A percentile compares a stretch with the other conserved stretches of the same genome.
These are phyloP conservation scores for Paramecium octaurelia DNA, from an alignment of 73 alveolate species.

Conservation along the genomic window DNA sequence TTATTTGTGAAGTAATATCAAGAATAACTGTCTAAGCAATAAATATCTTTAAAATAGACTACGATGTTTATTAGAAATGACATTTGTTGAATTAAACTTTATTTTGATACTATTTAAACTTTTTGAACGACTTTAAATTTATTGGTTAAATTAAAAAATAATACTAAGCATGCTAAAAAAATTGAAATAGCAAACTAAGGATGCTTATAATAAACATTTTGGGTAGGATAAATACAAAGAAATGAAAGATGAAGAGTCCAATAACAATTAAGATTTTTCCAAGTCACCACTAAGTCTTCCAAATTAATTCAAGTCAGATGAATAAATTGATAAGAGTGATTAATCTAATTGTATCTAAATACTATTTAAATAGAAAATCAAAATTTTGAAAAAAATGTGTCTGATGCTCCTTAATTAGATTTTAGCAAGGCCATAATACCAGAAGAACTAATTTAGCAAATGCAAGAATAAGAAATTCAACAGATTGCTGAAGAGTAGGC, in stretches of 20 bases:
- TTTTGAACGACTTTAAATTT: not conserved
- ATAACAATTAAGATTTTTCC: not conserved
- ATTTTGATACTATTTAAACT: not conserved
- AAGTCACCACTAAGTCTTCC: not conserved
- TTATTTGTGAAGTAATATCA: not conserved
- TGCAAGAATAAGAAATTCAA: not conserved
- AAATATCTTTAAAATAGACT: not conserved
- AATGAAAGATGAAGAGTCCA: not conserved
- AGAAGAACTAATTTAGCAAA: not conserved
- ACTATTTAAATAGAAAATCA: not conserved
- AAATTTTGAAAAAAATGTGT: not conserved
- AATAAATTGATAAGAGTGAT: not conserved
- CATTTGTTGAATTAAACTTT: not conserved
- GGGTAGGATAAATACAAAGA: not conserved
- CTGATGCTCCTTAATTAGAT: not conserved
- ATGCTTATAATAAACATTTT: not conserved
- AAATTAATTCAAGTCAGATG: not conserved
- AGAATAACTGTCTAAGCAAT: not conserved
- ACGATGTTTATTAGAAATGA: not conserved
- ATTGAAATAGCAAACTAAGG: not conserved
- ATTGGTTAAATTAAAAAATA: not conserved
- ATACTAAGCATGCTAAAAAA: not conserved
- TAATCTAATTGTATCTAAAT: not conserved
- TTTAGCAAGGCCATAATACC: not conserved
- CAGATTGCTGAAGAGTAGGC: not conserved